Base-by-base conservation (phyloP, 2,329 filamentous ascomycete species). In the Didymella glomerata region DNA sequence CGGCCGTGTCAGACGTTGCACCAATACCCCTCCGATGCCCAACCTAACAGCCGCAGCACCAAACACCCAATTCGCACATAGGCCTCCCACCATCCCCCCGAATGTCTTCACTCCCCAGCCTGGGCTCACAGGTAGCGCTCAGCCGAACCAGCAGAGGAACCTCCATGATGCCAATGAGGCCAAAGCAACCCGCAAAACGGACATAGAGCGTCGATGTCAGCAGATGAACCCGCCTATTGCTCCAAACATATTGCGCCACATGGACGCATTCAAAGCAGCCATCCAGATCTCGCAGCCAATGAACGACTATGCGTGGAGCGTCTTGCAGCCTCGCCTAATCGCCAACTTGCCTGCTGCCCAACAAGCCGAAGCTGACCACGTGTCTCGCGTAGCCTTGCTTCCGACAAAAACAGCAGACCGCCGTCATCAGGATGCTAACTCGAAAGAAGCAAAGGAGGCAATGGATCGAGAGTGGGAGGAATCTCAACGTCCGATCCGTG, bases 261-360 rank as follows among this genome's bases (percentile, higher is more conserved):
- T 92, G 76, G 84, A 90, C 46, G 87, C 90, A 1, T 94, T 92
- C 74, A 86, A 89, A 70, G 89, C 89, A 36, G 88, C 91, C 28
- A 84, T 90, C 45, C 86, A 91, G 63, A 89, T 92, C 36, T 85
- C 85, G 10, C 83, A 85, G 24, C 87, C 88, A 20, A 79, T 94
- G 67, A 88, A 86, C 63, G 89, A 92, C 59, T 80, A 82, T 54
- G 86, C 88, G 3, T 94, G 90, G 91, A 84, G 86, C 49, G 78
- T 89, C 51, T 80, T 93, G 34, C 86, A 87, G 67, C 86, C 88
- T 48, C 86, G 88, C 59, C 80, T 94, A 14, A 76, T 91, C 32
- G 83, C 84, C 22, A 89, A 93, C 74, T 82, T 87, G 65, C 81
- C 83, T 58, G 83, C 85, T 64, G 88, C 88, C n/a, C 87, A 91